Base-by-base conservation (phyloP, 148 eudicot species). In the Fagopyrum tataricum region DNA sequence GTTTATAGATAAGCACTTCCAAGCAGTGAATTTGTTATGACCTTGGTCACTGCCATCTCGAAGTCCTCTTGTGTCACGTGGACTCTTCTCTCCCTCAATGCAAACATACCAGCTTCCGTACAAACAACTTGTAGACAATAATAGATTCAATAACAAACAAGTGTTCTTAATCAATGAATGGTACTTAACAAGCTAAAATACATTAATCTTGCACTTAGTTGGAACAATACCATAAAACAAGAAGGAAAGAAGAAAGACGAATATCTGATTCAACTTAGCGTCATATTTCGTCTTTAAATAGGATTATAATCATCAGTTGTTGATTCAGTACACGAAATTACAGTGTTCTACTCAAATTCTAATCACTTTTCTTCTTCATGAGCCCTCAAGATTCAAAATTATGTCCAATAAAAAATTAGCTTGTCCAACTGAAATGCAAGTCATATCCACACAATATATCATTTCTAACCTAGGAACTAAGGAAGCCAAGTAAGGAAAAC, bases 41-140 rank as follows among this genome's bases (percentile, higher is more conserved):
- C 77, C 42, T 74, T 74, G 26, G 77, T 72, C 58, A 74, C 77
- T 7, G 77, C 77, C 77, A 74, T 74, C 59, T 74, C 77, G 17
- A 74, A 74, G 37, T 74, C 77, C 44, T 74, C 77, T 43, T 74
- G 77, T 4, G 77, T 74, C 47, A 74, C 77, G 48, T 74, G 77
- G 8, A 74, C 71, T 62, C 77, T 74, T 49, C 77, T 74, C 71
- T 74, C 77, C 71, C 77, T 74, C 71, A 74, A 47, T 12, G 77
- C 77, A 46, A 74, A 74, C 77, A 74, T 74, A 14, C 77, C 77
- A 23, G 77, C 77, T 64, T 74, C 77, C 11, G 77, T 74, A 44
- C 77, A 74, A 20, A 74, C 71, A n/a, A 73, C 78, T 73, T 75
- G 52, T 14, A 20, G 23, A 41, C 15, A 61, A 61, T 17, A 61